phyloP scores from a whole-genome alignment of 1,284 basidiomycete species.

The Athelia psychrophila region DNA sequence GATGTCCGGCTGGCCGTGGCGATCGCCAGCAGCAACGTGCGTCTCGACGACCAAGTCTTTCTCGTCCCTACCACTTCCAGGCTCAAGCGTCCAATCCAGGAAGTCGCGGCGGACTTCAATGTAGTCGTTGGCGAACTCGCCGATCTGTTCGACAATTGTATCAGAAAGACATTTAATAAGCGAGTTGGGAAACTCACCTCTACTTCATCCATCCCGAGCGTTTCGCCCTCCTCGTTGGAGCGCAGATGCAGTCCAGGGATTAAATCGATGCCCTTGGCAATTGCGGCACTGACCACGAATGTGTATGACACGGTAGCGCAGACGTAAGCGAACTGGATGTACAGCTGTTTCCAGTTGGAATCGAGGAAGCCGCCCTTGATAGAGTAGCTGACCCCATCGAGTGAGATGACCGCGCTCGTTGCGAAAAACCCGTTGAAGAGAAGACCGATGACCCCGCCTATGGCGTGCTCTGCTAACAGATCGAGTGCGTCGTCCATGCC shows the following conservation, averaged over 20 bases:
- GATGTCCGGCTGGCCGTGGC: constrained; percentile 40
- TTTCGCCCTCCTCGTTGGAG: constrained; percentile 74
- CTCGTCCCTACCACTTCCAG: constrained; percentile 11
- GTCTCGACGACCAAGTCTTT: background rate
- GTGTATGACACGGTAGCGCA: constrained; percentile 65
- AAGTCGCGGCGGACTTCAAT: constrained; percentile 75
- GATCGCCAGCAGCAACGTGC: constrained; percentile 44
- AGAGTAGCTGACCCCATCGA: constrained; percentile 75
- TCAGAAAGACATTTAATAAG: background rate
- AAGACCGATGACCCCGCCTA: constrained; percentile 87
- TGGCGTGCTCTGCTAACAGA: constrained; percentile 88
- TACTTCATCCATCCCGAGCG: constrained; percentile 85
- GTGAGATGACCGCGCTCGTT: constrained; percentile 53
- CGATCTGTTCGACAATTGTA: constrained; percentile 48
- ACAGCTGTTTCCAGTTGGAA: constrained; percentile 70
- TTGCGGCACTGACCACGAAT: constrained; percentile 65
- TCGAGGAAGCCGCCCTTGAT: constrained; percentile 72
- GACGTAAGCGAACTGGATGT: constrained; percentile 84
- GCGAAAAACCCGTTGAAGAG: constrained; percentile 82
- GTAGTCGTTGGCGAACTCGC: constrained; percentile 76
- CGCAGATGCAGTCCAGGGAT: constrained; percentile 79
- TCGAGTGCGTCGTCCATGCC: constrained; percentile 82
- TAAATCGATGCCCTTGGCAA: constrained; percentile 70
- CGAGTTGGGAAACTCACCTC: constrained; percentile 42
- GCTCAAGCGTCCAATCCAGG: constrained; percentile 53